Evolutionary conservation across 805 yeast genomes (phyloP).

Genomic region (Phaffomyces opuntiae): DNA sequence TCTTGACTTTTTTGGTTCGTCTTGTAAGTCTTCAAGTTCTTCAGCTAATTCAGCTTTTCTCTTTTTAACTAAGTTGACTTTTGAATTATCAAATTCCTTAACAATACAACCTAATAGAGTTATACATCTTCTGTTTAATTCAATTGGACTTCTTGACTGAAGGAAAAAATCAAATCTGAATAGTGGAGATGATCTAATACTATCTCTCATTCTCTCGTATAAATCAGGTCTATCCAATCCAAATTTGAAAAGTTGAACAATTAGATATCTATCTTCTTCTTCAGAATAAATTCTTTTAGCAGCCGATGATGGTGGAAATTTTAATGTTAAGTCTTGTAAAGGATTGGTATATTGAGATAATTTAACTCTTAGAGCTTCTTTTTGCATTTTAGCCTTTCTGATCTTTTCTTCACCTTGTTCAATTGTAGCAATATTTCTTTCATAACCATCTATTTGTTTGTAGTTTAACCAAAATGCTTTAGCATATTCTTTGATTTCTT

Average conservation of each 20-base stretch:
- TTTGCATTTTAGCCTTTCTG: conserved; percentile 56
- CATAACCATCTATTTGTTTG: conserved; percentile 81
- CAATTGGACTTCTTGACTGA: conserved; percentile 70
- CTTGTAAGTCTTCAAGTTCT: conserved; percentile 4
- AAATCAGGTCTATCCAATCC: conserved; percentile 78
- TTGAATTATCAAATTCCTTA: conserved; percentile 52
- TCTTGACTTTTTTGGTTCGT: background rate
- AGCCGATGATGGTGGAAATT: conserved; percentile 65
- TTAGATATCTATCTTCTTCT: conserved; percentile 84
- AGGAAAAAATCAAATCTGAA: conserved; percentile 87
- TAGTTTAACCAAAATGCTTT: conserved; percentile 75
- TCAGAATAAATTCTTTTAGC: conserved; percentile 67
- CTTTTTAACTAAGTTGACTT: conserved; percentile 1
- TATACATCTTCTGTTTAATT: conserved; percentile 73
- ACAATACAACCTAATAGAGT: conserved; percentile 70
- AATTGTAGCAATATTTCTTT: conserved; percentile 70
- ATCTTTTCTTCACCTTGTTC: conserved; percentile 87
- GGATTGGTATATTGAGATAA: conserved; percentile 68
- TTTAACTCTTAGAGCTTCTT: conserved; percentile 72
- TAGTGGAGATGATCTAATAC: conserved; percentile 64
- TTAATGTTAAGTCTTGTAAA: conserved; percentile 65
- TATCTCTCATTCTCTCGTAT: conserved; percentile 71
- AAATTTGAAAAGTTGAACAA: conserved; percentile 69
- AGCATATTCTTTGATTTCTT: conserved; percentile 75
- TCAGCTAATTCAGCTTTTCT: conserved; percentile 2